Percentiles rank a stretch among this genome's conserved stretches.
phyloP scores from a whole-genome alignment of 176 grass and related monocot genomes.

The Carex myosuroides region DNA sequence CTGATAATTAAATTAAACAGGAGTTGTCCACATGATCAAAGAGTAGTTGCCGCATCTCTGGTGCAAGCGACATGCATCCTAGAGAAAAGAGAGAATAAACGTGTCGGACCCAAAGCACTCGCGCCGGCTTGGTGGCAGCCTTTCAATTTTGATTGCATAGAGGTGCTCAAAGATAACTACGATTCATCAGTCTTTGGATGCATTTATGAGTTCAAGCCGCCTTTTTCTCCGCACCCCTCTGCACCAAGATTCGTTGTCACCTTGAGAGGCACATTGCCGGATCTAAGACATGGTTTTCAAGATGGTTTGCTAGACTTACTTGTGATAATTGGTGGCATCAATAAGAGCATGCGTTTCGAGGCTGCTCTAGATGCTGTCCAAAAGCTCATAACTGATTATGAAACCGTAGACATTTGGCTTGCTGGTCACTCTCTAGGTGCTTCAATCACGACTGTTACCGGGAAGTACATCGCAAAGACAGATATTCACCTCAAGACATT shows the following conservation, averaged over 20 bases:
- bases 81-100: neutral
- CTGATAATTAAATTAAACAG: neutral
- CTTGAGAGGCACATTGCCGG: constrained; percentile 4
- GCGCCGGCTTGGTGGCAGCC: constrained; percentile 6
- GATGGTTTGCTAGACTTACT: neutral
- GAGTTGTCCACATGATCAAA: constrained; percentile 8
- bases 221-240: neutral
- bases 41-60: neutral
- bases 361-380: neutral
- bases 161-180: neutral
- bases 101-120: neutral
- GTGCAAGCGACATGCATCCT: constrained; percentile 1
- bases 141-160: neutral
- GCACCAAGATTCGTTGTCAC: constrained; percentile 6
- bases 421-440: constrained; percentile 5
- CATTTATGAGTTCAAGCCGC: neutral
- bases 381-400: neutral
- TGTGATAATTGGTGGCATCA: constrained; percentile 3
- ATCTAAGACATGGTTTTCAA: neutral
- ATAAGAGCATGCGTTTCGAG: neutral
- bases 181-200: constrained; percentile 9
- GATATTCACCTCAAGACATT: constrained; percentile 13
- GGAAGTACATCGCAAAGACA: neutral
- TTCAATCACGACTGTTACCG: neutral
- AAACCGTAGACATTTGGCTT: neutral